phyloP scores from a whole-genome alignment of 2,329 filamentous ascomycete genomes.

The Arthrobotrys iridis region DNA sequence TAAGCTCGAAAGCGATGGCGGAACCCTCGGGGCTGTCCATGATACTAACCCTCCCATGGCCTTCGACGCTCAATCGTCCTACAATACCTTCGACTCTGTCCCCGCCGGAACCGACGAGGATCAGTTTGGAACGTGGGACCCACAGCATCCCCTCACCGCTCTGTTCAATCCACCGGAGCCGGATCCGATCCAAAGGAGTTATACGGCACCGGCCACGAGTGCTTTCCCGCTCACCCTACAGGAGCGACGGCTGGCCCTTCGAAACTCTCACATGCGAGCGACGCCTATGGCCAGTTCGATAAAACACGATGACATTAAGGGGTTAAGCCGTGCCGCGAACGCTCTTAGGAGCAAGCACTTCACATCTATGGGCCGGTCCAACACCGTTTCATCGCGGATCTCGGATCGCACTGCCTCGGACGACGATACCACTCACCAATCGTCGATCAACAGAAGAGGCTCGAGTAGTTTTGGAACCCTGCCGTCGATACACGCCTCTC shows the following conservation, averaged over 20 bases:
- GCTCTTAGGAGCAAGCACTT: conserved; percentile 47
- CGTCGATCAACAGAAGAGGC: conserved; percentile 18
- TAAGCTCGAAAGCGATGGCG: conserved; percentile 34
- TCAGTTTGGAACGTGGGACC: conserved; percentile 28
- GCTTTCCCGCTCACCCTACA: conserved; percentile 49
- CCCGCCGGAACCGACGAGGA: not conserved
- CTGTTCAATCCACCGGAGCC: conserved; percentile 45
- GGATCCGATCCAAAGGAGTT: conserved; percentile 45
- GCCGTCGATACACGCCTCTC: conserved; percentile 51
- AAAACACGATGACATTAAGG: conserved; percentile 44
- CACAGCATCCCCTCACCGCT: conserved; percentile 44
- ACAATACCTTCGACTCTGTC: conserved; percentile 3
- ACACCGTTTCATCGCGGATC: conserved; percentile 41
- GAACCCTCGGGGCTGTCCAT: not conserved
- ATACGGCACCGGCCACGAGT: conserved; percentile 37
- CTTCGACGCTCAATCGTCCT: conserved; percentile 8
- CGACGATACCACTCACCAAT: conserved; percentile 25
- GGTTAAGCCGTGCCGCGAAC: conserved; percentile 40
- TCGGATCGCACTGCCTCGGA: conserved; percentile 49
- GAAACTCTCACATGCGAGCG: conserved; percentile 50
- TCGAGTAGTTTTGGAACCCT: conserved; percentile 45
- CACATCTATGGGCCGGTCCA: conserved; percentile 37
- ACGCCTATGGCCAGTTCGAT: conserved; percentile 50
- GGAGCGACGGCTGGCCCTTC: conserved; percentile 42
- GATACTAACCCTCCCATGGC: not conserved